Conservation (phyloP, 441 rosid genomes). For the Croton laevigatus region DNA sequence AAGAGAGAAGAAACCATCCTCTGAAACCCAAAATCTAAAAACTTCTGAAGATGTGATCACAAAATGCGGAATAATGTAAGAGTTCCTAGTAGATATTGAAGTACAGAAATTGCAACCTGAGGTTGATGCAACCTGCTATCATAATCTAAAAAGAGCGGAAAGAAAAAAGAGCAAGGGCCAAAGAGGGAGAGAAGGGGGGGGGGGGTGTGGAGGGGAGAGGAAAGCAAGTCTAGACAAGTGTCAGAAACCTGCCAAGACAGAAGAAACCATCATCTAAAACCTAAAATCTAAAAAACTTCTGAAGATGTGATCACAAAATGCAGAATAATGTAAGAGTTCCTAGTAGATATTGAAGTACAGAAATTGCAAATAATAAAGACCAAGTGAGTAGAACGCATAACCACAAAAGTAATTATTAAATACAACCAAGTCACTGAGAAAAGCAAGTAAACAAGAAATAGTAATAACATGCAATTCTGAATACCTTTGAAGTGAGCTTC, state of each 20-base stretch:
- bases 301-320: background rate
- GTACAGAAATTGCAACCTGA: background rate
- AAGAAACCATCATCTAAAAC: too few relatives aligned
- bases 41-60: background rate
- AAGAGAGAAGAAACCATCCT: too few relatives aligned
- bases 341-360: background rate
- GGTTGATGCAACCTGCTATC: too few relatives aligned
- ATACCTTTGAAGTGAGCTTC: conserved; percentile 73
- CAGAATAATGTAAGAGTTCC: background rate
- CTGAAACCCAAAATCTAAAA: background rate
- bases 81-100: background rate
- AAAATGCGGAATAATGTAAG: background rate
- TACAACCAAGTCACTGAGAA: background rate
- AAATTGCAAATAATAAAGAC: background rate
- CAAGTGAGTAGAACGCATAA: background rate
- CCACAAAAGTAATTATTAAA: background rate
- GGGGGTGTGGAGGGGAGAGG: too few relatives aligned
- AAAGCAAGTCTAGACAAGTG: too few relatives aligned
- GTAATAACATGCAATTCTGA: background rate
- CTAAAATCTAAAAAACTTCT: background rate
- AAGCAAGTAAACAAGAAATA: background rate
- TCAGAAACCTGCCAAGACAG: too few relatives aligned
- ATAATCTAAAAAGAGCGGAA: too few relatives aligned
- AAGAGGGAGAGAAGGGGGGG: too few relatives aligned
- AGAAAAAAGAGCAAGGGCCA: too few relatives aligned